Evolutionary conservation across 2,329 filamentous ascomycete genomes (phyloP), one percentile per base, ranked within the genome.

Genomic region (Fusarium sp.): DNA sequence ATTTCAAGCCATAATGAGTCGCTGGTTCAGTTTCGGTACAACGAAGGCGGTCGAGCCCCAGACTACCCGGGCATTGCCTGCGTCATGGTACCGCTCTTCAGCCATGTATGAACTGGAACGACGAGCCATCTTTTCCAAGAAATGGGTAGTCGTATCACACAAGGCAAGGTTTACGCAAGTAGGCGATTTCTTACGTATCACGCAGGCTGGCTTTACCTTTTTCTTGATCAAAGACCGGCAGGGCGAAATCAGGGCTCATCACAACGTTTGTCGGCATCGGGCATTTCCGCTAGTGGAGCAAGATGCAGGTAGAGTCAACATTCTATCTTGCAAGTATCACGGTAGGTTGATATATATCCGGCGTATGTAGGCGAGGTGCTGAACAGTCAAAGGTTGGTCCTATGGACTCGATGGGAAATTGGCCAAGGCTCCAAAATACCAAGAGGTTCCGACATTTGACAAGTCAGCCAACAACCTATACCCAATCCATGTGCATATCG

Each of bases 251-350:
- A 19, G 43, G 6, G 60, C 52, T 4, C 43, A 59, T 43, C 53
- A 63, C 2, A 63, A 63, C 4, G 60, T 63, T 16, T 63, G 60
- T 13, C 60, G 52, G 2, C 52, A 63, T 5, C 23, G 43, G 2
- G 53, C 60, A 1, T 63, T 40, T 21, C 43, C 53, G 0, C 9
- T 63, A 9, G 33, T 59, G 0, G 52, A 63, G 18, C 33, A 63
- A 9, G 42, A 58, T 28, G 4, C 35, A n/a, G 60, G 53, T 1
- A 37, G 25, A 11, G 6, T 18, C 6, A 25, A 13, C 1, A 59
- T 63, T 7, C n/a, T 59, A 2, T 58, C 60, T 15, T 63, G 42
- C n/a, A 63, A 49, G 8, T 63, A 63, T 25, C 52, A 63, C 13
- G 60, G 60, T 46, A 10, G n/a, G n/a, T n/a, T n/a, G n/a, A n/a